Conservation (phyloP, 441 rosid species). For the Euphorbia schlechtendalii region DNA sequence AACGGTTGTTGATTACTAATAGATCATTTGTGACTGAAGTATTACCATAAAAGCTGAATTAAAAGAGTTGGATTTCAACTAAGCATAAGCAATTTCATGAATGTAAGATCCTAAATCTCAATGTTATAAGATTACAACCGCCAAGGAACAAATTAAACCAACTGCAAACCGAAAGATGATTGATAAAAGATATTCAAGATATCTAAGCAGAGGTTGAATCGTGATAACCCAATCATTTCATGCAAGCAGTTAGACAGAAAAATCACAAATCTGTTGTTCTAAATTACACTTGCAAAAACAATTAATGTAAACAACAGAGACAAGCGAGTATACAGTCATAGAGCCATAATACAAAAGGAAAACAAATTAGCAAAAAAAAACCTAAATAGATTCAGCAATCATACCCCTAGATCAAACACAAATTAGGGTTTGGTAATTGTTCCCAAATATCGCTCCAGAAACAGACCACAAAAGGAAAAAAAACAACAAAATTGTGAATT, state of each 20-base stretch:
- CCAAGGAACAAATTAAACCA: background rate
- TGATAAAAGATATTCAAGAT: background rate
- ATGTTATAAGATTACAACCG: background rate
- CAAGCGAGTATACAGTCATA: background rate
- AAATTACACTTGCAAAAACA: background rate
- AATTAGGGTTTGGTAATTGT: too few relatives aligned
- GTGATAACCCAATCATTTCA: background rate
- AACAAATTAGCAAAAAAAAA: background rate
- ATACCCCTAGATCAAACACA: slow-evolving; percentile 7
- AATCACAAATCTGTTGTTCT: background rate
- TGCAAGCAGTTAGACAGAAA: background rate
- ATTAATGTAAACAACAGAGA: background rate
- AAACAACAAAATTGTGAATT: background rate
- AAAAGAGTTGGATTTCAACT: background rate
- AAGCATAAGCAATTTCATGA: background rate
- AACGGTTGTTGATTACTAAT: background rate
- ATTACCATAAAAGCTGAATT: background rate
- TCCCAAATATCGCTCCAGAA: too few relatives aligned
- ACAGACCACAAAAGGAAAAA: background rate
- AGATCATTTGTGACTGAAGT: background rate
- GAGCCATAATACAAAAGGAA: background rate
- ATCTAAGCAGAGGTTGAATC: background rate
- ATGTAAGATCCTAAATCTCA: background rate
- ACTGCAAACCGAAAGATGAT: background rate
- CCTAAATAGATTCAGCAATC: background rate